Conservation (phyloP, 768 basidiomycete species). For the Mycena pura region DNA sequence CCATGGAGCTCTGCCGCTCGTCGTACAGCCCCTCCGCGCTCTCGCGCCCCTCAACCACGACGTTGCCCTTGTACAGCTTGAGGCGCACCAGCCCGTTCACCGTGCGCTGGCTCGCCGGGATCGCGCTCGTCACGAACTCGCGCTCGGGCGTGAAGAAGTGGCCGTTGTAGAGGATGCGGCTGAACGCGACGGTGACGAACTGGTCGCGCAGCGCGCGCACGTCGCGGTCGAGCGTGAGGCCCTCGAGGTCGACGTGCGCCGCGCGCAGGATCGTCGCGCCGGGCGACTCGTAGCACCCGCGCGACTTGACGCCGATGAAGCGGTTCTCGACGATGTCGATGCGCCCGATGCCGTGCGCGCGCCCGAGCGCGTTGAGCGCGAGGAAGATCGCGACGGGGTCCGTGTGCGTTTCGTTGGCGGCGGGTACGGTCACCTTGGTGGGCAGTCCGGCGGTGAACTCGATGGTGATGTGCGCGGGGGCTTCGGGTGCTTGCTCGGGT, state of each 20-base stretch:
- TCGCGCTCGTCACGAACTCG: conserved; percentile 90
- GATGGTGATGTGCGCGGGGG: conserved; percentile 81
- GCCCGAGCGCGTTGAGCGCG: conserved; percentile 86
- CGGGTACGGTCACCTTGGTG: conserved; percentile 74
- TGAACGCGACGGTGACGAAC: conserved; percentile 90
- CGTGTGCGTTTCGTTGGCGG: conserved; percentile 68
- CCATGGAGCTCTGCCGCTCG: conserved; percentile 95
- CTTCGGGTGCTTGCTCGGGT: conserved; percentile 80
- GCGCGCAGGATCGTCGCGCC: conserved; percentile 95
- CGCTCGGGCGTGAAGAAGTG: conserved; percentile 99
- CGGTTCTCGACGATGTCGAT: conserved; percentile 99
- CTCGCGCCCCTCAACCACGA: conserved; percentile 89
- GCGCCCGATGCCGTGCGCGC: conserved; percentile 95
- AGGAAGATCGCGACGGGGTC: conserved; percentile 95
- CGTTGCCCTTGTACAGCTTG: conserved; percentile 96
- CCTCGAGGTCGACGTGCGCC: conserved; percentile 96
- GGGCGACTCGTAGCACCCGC: conserved; percentile 99
- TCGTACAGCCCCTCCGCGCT: conserved; percentile 96
- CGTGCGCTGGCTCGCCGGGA: conserved; percentile 93
- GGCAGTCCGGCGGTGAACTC: conserved; percentile 91
- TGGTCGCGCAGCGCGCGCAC: conserved; percentile 94
- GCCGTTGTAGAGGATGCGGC: conserved; percentile 95
- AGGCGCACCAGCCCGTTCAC: conserved; percentile 93
- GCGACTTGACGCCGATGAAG: conserved; percentile 98
- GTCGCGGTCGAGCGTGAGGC: conserved; percentile 96